Base-by-base conservation (phyloP, 2,329 filamentous ascomycete genomes). In the Dactylonectria macrodidyma region DNA sequence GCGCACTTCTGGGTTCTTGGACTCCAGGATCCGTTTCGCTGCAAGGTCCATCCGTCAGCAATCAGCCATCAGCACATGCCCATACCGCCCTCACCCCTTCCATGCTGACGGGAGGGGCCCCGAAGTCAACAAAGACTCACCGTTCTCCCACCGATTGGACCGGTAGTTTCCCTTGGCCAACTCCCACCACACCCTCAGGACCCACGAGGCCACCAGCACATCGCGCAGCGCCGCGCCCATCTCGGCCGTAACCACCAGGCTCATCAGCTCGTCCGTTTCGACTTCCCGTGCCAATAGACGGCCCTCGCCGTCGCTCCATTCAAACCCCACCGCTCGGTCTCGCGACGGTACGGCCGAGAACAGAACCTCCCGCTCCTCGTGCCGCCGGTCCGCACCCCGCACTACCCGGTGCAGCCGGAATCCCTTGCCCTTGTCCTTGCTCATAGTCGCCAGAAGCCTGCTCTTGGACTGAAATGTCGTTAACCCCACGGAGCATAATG, bases 121-220 rank as follows among this genome's bases (percentile, higher is more conserved):
- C 11, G 8, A 5, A 24, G 24, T n/a, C n/a, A 67, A 11, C 16
- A n/a, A 36, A 6, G 46, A 61, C 71, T 65, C 54, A 75, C 71
- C 65, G 14, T 72, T 62, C 59, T 72, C 50, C 70, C 62, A 63
- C 57, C 46, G 66, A 12, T 66, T 70, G 5, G 59, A 58, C 41
- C 66, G 48, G 22, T 59, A 65, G 33, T 91, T 71, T 8, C 66
- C 72, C 22, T 70, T 71, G 3, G 78, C 74, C 36, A 78, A 44
- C n/a, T 77, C 75, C 55, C 75, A 75, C 81, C 81, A 82, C 26
- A 80, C 59, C 55, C 79, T 75, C 55, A 80, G 52, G 58, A 81
- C 74, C 81, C 81, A 82, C 9, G 79, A 78, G 4, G 76, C 72
- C 9, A 79, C 79, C 22, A 82, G 75, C 5, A 78, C 80, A 59